phyloP scores from a whole-genome alignment of 2,329 filamentous ascomycete species.

The Cladosporium sp. region DNA sequence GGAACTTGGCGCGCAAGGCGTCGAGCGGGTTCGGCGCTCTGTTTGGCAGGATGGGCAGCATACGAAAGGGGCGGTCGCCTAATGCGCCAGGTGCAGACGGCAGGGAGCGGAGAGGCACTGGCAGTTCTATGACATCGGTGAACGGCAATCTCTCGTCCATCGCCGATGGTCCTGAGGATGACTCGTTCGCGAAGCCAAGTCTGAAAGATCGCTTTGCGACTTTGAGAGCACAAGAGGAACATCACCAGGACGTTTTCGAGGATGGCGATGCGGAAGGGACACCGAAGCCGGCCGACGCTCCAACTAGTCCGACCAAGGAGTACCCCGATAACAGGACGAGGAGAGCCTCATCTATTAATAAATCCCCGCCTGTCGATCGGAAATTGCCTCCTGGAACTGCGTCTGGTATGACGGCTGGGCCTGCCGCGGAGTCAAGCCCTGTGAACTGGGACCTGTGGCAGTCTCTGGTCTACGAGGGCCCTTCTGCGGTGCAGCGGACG shows the following conservation, averaged over 20 bases:
- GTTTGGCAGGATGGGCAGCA: conserved; percentile 54
- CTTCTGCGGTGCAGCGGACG: conserved; percentile 76
- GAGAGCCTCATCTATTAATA: conserved; percentile 23
- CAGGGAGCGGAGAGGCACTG: conserved; percentile 23
- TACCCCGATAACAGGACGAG: conserved; percentile 26
- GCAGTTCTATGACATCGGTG: conserved; percentile 15
- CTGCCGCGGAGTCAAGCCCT: conserved; percentile 62
- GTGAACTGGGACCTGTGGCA: conserved; percentile 99
- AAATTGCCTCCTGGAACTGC: conserved; percentile 78
- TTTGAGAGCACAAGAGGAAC: conserved; percentile 41
- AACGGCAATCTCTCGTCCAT: conserved; percentile 15
- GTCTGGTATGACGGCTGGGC: conserved; percentile 70
- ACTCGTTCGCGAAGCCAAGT: conserved; percentile 31
- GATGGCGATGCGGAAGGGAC: conserved; percentile 37
- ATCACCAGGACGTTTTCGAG: conserved; percentile 38
- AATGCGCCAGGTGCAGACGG: conserved; percentile 19
- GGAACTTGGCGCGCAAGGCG: conserved; percentile 55
- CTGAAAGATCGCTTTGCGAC: conserved; percentile 43
- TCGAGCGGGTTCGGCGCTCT: conserved; percentile 86
- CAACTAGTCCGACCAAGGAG: conserved; percentile 17
- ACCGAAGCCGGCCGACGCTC: not conserved
- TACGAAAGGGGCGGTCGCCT: conserved; percentile 50
- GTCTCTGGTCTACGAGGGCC: conserved; percentile 87
- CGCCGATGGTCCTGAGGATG: conserved; percentile 22
- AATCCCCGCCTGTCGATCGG: conserved; percentile 60